A percentile compares a stretch with the other conserved stretches of the same genome.
phyloP scores from a whole-genome alignment of 345 rosid species.

The Eucalyptus polybractea region DNA sequence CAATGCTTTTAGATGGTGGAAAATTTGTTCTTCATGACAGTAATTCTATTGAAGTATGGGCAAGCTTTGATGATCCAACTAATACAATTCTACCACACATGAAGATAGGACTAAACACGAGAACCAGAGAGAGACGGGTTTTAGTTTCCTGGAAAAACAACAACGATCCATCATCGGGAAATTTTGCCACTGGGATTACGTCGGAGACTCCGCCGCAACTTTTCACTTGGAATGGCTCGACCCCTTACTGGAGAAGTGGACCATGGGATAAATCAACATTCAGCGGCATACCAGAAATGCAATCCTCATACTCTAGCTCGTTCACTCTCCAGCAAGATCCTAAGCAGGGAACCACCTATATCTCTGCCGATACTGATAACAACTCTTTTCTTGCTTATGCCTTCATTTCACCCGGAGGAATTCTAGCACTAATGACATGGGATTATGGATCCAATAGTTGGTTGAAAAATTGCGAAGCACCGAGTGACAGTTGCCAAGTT shows the following conservation, averaged over 20 bases:
- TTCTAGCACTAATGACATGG: neutral
- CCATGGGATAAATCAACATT: neutral
- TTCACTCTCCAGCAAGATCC: neutral
- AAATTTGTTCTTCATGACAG: conserved; percentile 3
- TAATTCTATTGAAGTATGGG: conserved; percentile 3
- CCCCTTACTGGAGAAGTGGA: neutral
- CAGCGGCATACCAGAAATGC: neutral
- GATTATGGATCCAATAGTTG: neutral
- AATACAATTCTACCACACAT: conserved; percentile 19
- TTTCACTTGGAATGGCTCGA: neutral
- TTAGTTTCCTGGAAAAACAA: conserved; percentile 10
- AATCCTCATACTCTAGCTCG: neutral
- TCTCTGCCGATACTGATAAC: neutral
- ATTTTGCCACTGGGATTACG: neutral
- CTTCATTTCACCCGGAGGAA: neutral
- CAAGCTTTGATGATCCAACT: conserved; percentile 23
- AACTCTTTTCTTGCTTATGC: neutral
- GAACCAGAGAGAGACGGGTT: neutral
- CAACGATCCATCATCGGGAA: conserved; percentile 16
- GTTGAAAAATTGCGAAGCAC: neutral
- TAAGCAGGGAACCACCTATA: neutral
- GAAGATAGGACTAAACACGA: conserved; percentile 12
- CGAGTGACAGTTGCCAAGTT: accelerated
- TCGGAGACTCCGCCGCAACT: conserved; percentile 1
- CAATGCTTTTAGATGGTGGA: conserved; percentile 15